Evolutionary conservation across 192 early-diverging fungal genomes (phyloP), one percentile per base, ranked within the genome.

Genomic region (Rhizophagus sp.): DNA sequence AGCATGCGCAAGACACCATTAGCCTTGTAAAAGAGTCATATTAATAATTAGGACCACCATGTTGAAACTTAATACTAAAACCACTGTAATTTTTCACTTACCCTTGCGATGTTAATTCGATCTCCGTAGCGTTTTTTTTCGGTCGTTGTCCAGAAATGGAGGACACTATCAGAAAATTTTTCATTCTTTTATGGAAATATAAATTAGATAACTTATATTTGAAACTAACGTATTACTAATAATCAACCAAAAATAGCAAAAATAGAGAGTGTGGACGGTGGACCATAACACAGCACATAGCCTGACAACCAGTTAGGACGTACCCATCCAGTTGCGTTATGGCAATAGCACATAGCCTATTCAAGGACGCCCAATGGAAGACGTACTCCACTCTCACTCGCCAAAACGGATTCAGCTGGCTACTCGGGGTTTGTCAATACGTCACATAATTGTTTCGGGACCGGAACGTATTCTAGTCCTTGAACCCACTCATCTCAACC

Each of bases 341-440:
- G 69, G 24, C 69, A 80, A 81, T 81, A 81, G 62, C 25, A 66
- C 49, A 1, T 5, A 75, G 72, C 62, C n/a, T 81, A 76, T 81
- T 81, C 73, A 81, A 73, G 73, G 24, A 61, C 73, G 47, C 30
- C 72, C 24, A n/a, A 76, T 47, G 61, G 79, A 80, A 75, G 70
- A 49, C 72, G 73, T 49, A 81, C 25, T 75, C 36, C 63, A 81
- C 62, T 67, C 3, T 75, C 73, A 75, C 39, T 62, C 3, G 41
- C 73, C 62, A 81, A 25, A 25, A 25, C 73, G 80, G 47, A 81
- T 22, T 44, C 62, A 44, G 73, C 73, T 25, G 30, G 80, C 65
- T 81, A 75, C 47, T 66, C 44, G 12, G 44, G 57, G 80, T 15
- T 75, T 81, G 80, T 81, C 73, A 81, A 81, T 75, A 81, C 57